Evolutionary conservation across 768 basidiomycete genomes (phyloP).

Genomic region (Tylopilus subfusipes): DNA sequence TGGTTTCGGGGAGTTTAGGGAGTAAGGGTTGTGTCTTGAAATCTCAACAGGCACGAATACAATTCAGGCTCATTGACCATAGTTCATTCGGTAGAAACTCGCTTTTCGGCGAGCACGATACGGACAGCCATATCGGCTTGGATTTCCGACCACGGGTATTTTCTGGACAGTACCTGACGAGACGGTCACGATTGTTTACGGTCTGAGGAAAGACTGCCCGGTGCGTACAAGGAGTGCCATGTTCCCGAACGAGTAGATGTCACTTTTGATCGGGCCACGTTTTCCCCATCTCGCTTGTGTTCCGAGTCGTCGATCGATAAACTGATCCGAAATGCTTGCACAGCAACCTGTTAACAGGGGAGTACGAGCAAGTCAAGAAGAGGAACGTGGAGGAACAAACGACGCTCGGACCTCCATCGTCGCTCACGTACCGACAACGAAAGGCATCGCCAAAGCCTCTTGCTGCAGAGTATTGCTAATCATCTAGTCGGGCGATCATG

Average conservation of each 20-base stretch:
- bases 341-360: conserved; percentile 2
- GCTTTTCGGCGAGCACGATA: background rate
- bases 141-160: background rate
- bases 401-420: background rate
- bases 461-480: background rate
- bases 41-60: too few species aligned
- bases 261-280: conserved; percentile 1
- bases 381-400: background rate
- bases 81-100: too few species aligned
- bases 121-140: background rate
- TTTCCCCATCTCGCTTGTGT: background rate
- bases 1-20: too few species aligned
- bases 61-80: too few species aligned
- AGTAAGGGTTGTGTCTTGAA: too few species aligned
- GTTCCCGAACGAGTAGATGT: conserved; percentile 12
- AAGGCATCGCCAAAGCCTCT: conserved; percentile 9
- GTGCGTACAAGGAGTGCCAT: conserved; percentile 1
- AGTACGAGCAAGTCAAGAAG: background rate
- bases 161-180: background rate
- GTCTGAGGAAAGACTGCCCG: background rate
- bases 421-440: background rate
- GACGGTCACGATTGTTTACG: background rate
- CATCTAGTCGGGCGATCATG: background rate
- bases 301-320: conserved; percentile 5
- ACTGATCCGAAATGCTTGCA: conserved; percentile 6